A percentile compares a stretch with the other conserved stretches of the same genome.
Evolutionary conservation across 495 filamentous ascomycete species (phyloP).

Genomic region (Podospora comata): DNA sequence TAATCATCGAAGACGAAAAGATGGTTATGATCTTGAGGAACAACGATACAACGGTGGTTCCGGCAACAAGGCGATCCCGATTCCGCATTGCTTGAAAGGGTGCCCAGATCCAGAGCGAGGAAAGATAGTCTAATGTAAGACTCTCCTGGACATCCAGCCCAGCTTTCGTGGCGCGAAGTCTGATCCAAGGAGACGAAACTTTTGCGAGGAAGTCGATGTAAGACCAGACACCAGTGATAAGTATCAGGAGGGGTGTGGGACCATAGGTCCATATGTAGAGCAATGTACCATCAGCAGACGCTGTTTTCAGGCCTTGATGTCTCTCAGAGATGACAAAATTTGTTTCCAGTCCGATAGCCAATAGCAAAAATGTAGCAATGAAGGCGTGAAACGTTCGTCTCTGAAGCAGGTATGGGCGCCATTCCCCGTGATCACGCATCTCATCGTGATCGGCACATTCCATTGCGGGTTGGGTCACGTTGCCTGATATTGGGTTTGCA

Average conservation of each 20-base stretch:
- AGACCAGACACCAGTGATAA: slow-evolving; percentile 1
- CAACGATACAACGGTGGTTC: background rate
- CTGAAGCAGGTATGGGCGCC: background rate
- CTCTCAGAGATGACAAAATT: background rate
- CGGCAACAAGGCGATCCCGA: background rate
- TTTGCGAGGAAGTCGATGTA: background rate
- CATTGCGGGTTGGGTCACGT: too few species aligned
- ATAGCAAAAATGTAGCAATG: background rate
- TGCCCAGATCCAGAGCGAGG: background rate
- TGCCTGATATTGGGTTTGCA: too few species aligned
- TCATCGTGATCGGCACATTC: background rate
- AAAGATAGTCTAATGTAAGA: background rate
- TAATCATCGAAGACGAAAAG: slow-evolving; percentile 3
- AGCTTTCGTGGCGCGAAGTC: too few species aligned
- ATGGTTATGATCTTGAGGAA: slow-evolving; percentile 1
- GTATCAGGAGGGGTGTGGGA: background rate
- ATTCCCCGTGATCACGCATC: background rate
- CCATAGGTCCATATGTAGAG: background rate
- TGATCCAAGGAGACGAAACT: background rate
- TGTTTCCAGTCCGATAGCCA: background rate
- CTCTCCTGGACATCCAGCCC: background rate
- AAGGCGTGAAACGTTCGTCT: background rate
- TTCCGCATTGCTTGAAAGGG: background rate
- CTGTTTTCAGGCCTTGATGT: background rate
- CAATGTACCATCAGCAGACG: background rate